These are phyloP conservation scores for Meyerozyma carpophila DNA, from an alignment of 1,139 yeast species.

Conservation along the genomic window DNA sequence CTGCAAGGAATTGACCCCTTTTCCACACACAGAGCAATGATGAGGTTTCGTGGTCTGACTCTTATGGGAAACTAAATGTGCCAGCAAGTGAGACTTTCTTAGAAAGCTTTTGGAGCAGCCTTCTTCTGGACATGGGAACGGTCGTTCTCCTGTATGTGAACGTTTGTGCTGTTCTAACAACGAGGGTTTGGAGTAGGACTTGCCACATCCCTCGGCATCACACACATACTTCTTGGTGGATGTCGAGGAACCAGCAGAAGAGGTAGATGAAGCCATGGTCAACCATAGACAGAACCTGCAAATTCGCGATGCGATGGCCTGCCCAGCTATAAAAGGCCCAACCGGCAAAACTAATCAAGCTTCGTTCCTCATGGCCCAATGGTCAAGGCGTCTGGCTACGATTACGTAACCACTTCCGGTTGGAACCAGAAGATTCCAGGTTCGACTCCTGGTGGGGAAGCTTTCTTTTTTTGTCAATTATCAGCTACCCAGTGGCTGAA, in stretches of 20 bases:
- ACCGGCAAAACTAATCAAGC: slow-evolving; percentile 14
- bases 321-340: neutral
- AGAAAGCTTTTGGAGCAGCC: slow-evolving; percentile 64
- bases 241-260: neutral
- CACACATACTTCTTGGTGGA: slow-evolving; percentile 56
- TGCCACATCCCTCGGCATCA: slow-evolving; percentile 59
- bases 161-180: slow-evolving; percentile 76
- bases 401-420: slow-evolving; percentile 40
- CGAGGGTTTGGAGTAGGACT: slow-evolving; percentile 78
- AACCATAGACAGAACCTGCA: neutral
- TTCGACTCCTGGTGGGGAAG: slow-evolving; percentile 96
- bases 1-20: slow-evolving; percentile 78
- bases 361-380: slow-evolving; percentile 55
- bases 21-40: slow-evolving; percentile 70
- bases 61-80: slow-evolving; percentile 64
- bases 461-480: slow-evolving; percentile 29
- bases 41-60: slow-evolving; percentile 60
- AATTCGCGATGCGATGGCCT: neutral
- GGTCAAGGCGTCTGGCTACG: slow-evolving; percentile 57
- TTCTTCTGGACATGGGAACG: slow-evolving; percentile 53
- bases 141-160: slow-evolving; percentile 75
- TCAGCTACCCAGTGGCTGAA: too few species aligned
- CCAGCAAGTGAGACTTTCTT: slow-evolving; percentile 72
- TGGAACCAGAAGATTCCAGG: slow-evolving; percentile 90
- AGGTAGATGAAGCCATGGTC: slow-evolving; percentile 2